These are phyloP conservation scores for Baudoinia panamericana DNA, from an alignment of 495 filamentous ascomycete genomes.

Conservation along the genomic window DNA sequence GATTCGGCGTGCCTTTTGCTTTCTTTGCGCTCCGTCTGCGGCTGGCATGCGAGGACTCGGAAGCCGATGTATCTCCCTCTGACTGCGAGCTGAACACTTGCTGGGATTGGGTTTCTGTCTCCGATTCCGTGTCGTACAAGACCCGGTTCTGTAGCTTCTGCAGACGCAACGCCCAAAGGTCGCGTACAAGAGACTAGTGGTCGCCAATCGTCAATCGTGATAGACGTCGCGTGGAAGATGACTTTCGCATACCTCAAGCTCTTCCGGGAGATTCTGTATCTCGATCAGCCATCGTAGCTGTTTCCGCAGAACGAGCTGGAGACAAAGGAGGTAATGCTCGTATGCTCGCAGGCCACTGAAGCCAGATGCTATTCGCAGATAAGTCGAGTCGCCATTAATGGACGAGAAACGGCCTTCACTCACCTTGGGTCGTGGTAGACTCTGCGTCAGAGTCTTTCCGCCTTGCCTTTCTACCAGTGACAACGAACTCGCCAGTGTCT, in stretches of 20 bases:
- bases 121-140: constrained; percentile 20
- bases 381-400: no score
- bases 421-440: constrained; percentile 28
- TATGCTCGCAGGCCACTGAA: constrained; percentile 47
- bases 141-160: constrained; percentile 34
- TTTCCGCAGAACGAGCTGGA: constrained; percentile 74
- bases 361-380: constrained; percentile 10
- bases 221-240: no score
- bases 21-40: constrained; percentile 13
- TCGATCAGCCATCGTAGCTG: constrained; percentile 53
- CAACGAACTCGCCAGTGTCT: constrained; percentile 65
- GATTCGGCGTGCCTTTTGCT: constrained; percentile 36
- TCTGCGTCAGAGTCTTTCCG: constrained; percentile 33
- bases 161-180: constrained; percentile 59
- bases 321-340: constrained; percentile 67
- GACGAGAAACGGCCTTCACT: constrained; percentile 30
- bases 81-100: constrained; percentile 42
- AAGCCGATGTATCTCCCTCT: constrained; percentile 17
- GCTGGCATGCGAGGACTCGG: constrained; percentile 5
- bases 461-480: constrained; percentile 45
- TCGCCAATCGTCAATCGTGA: not conserved
- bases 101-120: constrained; percentile 12
- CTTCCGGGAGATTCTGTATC: constrained; percentile 45
- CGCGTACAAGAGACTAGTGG: constrained; percentile 40
- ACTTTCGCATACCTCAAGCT: constrained; percentile 42